phyloP scores from a whole-genome alignment of 371 early-diverging fungal genomes.

The Mortierella sp. region DNA sequence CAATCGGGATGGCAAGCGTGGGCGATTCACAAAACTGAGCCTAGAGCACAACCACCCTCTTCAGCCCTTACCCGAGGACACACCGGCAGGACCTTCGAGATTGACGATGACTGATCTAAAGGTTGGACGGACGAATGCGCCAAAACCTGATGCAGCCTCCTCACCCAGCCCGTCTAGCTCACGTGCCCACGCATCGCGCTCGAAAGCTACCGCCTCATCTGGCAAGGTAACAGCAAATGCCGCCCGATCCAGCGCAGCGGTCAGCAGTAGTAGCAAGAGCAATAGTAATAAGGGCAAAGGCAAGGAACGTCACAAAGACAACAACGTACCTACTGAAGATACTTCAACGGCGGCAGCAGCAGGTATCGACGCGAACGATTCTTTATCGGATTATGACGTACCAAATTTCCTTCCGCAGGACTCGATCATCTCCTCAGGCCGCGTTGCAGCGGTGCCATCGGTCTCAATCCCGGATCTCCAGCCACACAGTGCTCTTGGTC shows the following conservation, averaged over 20 bases:
- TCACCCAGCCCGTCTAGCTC: constrained; percentile 7
- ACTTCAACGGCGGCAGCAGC: too few species aligned
- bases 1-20: constrained; percentile 53
- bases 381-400: constrained; percentile 4
- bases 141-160: constrained; percentile 1
- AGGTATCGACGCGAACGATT: too few species aligned
- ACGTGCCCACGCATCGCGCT: constrained; percentile 14
- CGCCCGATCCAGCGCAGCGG: constrained; percentile 5
- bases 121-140: background rate
- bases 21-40: constrained; percentile 44
- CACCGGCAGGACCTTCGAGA: constrained; percentile 5
- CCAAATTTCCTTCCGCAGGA: constrained; percentile 16
- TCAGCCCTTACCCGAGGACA: constrained; percentile 19
- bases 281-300: background rate
- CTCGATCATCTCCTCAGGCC: constrained; percentile 6
- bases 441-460: constrained; percentile 11
- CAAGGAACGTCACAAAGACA: background rate
- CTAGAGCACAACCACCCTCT: constrained; percentile 50
- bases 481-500: constrained; percentile 8
- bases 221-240: background rate
- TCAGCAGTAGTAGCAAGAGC: background rate
- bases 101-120: constrained; percentile 14
- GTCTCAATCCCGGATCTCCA: constrained; percentile 17
- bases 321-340: background rate
- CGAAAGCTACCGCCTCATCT: background rate